phyloP scores from a whole-genome alignment of 2,329 filamentous ascomycete genomes.

The Aquanectria penicillioides region DNA sequence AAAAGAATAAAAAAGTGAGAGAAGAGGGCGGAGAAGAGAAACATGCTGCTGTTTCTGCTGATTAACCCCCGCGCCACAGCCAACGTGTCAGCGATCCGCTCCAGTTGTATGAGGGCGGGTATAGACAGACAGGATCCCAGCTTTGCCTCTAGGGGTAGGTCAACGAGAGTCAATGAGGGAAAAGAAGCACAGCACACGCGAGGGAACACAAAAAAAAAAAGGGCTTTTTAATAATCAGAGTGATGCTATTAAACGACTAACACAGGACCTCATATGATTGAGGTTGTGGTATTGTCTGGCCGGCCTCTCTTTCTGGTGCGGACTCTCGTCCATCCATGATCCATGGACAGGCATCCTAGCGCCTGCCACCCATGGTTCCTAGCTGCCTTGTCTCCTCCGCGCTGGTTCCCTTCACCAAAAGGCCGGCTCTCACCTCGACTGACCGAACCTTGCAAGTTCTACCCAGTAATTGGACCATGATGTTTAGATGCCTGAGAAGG shows the following conservation, averaged over 20 bases:
- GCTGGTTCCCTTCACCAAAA: constrained; percentile 1
- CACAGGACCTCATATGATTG: constrained; percentile 1
- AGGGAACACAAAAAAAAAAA: constrained; percentile 13
- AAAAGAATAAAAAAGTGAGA: not conserved
- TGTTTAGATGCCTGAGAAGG: not conserved
- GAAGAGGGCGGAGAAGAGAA: constrained; percentile 1
- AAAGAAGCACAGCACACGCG: not conserved
- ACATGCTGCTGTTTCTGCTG: not conserved
- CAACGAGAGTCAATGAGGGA: too few relatives aligned
- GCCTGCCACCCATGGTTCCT: constrained; percentile 21
- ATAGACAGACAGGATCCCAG: not conserved
- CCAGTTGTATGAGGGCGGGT: constrained; percentile 34
- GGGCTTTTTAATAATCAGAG: too few relatives aligned
- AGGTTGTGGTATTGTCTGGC: not conserved
- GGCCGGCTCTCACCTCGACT: constrained; percentile 10
- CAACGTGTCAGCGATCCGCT: constrained; percentile 35
- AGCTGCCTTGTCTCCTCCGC: constrained; percentile 14
- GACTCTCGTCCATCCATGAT: constrained; percentile 10
- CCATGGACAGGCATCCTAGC: not conserved
- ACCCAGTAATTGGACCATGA: constrained; percentile 9
- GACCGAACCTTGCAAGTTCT: constrained; percentile 22
- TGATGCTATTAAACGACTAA: constrained; percentile 3
- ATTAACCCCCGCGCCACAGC: constrained; percentile 8
- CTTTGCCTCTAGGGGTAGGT: constrained; percentile 10
- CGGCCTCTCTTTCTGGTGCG: constrained; percentile 1